Conservation (phyloP, 2,329 filamentous ascomycete genomes). For the Davidsoniella eucalypti region DNA sequence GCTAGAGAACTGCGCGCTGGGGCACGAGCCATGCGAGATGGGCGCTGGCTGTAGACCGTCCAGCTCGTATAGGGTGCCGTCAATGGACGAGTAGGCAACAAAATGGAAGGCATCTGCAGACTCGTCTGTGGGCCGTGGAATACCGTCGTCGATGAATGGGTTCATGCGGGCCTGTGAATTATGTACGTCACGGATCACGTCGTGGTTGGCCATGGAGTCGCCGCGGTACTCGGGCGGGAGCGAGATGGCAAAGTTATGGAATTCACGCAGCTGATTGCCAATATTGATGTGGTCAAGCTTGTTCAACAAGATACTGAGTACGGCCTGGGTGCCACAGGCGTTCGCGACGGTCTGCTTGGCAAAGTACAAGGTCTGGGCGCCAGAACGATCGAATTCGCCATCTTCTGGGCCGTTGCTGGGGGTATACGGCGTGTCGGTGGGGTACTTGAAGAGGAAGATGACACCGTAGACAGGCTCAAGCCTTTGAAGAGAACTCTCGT, state of each 20-base stretch:
- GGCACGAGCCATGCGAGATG: slow-evolving; percentile 70
- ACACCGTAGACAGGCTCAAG: slow-evolving; percentile 79
- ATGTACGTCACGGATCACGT: slow-evolving; percentile 62
- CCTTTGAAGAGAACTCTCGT: slow-evolving; percentile 53
- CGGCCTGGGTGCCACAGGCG: slow-evolving; percentile 89
- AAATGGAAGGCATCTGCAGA: slow-evolving; percentile 94
- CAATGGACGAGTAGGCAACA: slow-evolving; percentile 77
- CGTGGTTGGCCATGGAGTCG: slow-evolving; percentile 44
- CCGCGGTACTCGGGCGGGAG: slow-evolving; percentile 59
- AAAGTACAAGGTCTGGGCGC: slow-evolving; percentile 72
- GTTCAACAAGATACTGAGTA: slow-evolving; percentile 84
- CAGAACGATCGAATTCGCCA: slow-evolving; percentile 62
- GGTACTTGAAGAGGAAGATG: slow-evolving; percentile 98
- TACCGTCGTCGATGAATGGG: slow-evolving; percentile 76
- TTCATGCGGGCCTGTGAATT: slow-evolving; percentile 80
- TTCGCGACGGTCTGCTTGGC: slow-evolving; percentile 97
- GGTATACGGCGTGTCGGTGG: slow-evolving; percentile 48
- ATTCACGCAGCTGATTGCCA: slow-evolving; percentile 53
- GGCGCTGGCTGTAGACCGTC: slow-evolving; percentile 88
- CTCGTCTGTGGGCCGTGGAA: slow-evolving; percentile 24
- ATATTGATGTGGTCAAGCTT: slow-evolving; percentile 56
- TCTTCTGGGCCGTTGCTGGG: slow-evolving; percentile 52
- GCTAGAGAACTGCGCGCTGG: slow-evolving; percentile 52
- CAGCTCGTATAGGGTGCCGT: slow-evolving; percentile 74
- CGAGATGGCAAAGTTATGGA: slow-evolving; percentile 75